phyloP scores from a whole-genome alignment of 2,329 filamentous ascomycete species.

The Aspergillus calidoustus region DNA sequence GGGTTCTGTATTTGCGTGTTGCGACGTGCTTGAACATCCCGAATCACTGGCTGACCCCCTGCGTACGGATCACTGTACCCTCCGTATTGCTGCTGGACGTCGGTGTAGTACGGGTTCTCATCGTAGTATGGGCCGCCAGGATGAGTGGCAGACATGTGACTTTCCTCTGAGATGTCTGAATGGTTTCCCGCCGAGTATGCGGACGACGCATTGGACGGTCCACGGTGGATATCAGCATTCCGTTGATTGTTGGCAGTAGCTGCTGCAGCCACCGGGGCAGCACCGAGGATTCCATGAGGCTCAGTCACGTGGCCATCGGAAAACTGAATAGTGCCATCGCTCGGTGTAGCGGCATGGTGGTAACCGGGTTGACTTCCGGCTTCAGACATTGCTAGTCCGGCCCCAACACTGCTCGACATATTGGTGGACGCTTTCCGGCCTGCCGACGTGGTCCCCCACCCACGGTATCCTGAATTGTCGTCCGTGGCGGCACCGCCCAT shows the following conservation, averaged over 20 bases:
- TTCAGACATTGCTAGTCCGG: constrained; percentile 72
- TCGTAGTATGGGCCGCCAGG: constrained; percentile 58
- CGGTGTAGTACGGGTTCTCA: constrained; percentile 60
- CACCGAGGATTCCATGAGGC: constrained; percentile 79
- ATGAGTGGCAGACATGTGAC: constrained; percentile 51
- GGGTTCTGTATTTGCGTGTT: constrained; percentile 96
- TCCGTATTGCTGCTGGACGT: constrained; percentile 48
- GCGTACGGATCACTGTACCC: constrained; percentile 62
- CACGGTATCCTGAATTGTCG: constrained; percentile 78
- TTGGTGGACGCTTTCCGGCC: constrained; percentile 88
- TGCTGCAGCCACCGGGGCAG: constrained; percentile 62
- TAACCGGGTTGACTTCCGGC: constrained; percentile 62
- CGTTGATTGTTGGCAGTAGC: constrained; percentile 56
- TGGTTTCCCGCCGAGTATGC: constrained; percentile 83
- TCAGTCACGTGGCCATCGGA: constrained; percentile 76
- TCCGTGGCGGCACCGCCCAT: constrained; percentile 66
- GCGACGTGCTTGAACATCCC: constrained; percentile 87
- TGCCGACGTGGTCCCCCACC: constrained; percentile 83
- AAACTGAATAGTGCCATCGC: constrained; percentile 59
- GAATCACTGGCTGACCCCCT: constrained; percentile 75
- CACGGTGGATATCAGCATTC: constrained; percentile 75
- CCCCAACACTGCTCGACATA: constrained; percentile 71
- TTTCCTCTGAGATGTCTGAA: constrained; percentile 67
- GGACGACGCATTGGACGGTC: constrained; percentile 93
- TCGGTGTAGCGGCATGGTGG: constrained; percentile 63